These are phyloP conservation scores for Citrus sp. DNA, from an alignment of 345 rosid species.

Conservation along the genomic window DNA sequence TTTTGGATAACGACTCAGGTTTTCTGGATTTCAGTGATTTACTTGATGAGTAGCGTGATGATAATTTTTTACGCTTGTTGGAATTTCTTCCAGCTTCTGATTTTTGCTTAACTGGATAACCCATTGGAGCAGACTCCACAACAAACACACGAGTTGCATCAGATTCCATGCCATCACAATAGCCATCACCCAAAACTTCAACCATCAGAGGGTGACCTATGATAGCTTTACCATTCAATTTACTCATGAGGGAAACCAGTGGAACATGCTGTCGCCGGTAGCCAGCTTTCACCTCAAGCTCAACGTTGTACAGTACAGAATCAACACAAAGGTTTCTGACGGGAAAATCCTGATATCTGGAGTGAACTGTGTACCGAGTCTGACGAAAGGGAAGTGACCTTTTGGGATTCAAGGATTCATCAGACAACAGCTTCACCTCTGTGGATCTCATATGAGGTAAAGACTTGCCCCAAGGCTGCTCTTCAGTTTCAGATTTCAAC, in stretches of 20 bases:
- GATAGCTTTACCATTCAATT: constrained; percentile 76
- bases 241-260: constrained; percentile 83
- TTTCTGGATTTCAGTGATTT: constrained; percentile 45
- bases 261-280: constrained; percentile 74
- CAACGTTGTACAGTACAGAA: constrained; percentile 58
- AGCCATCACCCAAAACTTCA: constrained; percentile 43
- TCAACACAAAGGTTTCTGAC: constrained; percentile 27
- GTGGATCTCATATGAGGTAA: constrained; percentile 30
- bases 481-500: constrained; percentile 25
- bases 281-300: constrained; percentile 70
- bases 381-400: constrained; percentile 57
- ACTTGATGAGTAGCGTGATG: constrained; percentile 1
- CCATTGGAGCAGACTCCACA: constrained; percentile 14
- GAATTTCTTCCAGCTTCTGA: constrained; percentile 31
- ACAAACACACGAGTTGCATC: constrained; percentile 8
- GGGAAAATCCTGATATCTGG: constrained; percentile 48
- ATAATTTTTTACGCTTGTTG: constrained; percentile 26
- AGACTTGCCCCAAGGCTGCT: constrained; percentile 38
- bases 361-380: constrained; percentile 45
- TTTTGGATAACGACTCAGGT: constrained; percentile 45
- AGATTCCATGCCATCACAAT: constrained; percentile 26
- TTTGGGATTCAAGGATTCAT: constrained; percentile 43
- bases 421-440: constrained; percentile 27
- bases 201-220: constrained; percentile 79
- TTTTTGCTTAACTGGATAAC: constrained; percentile 21